Evolutionary conservation across 2,329 filamentous ascomycete species (phyloP), one percentile per base, ranked within the genome.

Genomic region (Cordyceps sp.): DNA sequence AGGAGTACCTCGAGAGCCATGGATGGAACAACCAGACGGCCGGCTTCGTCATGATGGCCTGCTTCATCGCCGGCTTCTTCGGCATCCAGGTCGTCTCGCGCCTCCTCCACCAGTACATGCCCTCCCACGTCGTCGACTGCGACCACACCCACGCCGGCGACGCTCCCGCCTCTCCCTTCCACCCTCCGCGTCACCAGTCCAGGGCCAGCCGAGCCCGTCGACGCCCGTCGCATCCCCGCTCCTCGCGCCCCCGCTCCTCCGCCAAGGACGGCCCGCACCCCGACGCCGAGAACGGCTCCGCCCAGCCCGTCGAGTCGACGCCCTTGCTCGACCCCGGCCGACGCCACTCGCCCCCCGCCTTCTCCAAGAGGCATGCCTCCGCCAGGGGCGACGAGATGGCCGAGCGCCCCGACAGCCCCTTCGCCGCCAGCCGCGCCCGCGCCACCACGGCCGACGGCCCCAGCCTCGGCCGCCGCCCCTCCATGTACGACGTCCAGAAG

Each of bases 61-160:
- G 71, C 47, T 88, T 88, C 48, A 54, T 78, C 5, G 64, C 55
- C 13, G 82, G 82, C 10, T 83, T 84, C 40, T 49, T 84, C 24
- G 79, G 79, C 23, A 86, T 88, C 34, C 79, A 85, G 45, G 53
- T 73, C 30, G 50, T 86, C 17, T 86, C 81, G 8, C 67, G 78
- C 31, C 50, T 84, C 18, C 58, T 86, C 34, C 82, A 90, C 46
- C 69, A 66, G 23, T 72, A 74, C 42, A 74, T 86, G 47, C 81
- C 82, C 6, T 81, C 80, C 14, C 78, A 84, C 42, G 75, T 85
- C 5, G 79, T 86, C 33, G 78, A 82, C 47, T 90, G 82, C 53
- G 78, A 83, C 39, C 79, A 85, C 45, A 69, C 64, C 28, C 79
- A 86, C 45, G 64, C 70, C 10, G 74, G 64, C 37, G 47, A 45